Evolutionary conservation across 2,329 filamentous ascomycete species (phyloP).

Genomic region (Epichloe sibirici): DNA sequence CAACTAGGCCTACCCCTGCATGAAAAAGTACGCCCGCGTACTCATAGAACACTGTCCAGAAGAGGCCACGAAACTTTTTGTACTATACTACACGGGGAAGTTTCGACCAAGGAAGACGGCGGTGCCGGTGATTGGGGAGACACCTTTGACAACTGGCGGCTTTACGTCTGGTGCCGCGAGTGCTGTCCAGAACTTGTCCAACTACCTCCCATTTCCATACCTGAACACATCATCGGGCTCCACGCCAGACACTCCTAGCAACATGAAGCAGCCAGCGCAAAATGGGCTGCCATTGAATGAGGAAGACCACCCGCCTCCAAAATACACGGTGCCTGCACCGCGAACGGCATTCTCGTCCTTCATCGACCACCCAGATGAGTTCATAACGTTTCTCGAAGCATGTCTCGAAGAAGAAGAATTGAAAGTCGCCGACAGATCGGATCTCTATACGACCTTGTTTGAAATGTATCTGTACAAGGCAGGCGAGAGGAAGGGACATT

Average conservation of each 20-base stretch:
- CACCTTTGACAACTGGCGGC: conserved; percentile 27
- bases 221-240: conserved; percentile 52
- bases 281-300: conserved; percentile 41
- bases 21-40: conserved; percentile 92
- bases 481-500: conserved; percentile 55
- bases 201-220: conserved; percentile 73
- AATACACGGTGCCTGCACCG: conserved; percentile 72
- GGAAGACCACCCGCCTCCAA: conserved; percentile 31
- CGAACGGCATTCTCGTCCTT: conserved; percentile 91
- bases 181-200: conserved; percentile 76
- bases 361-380: conserved; percentile 84
- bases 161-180: conserved; percentile 51
- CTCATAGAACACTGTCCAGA: conserved; percentile 76
- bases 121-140: conserved; percentile 22
- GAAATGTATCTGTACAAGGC: conserved; percentile 96
- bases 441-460: conserved; percentile 89
- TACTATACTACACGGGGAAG: conserved; percentile 84
- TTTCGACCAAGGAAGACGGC: conserved; percentile 57
- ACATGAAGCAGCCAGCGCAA: conserved; percentile 35
- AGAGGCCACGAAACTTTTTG: conserved; percentile 76
- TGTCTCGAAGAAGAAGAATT: conserved; percentile 62
- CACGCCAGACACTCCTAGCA: conserved; percentile 38
- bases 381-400: conserved; percentile 85
- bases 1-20: conserved; percentile 62
- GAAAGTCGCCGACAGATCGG: conserved; percentile 63